phyloP scores from a whole-genome alignment of 2,329 filamentous ascomycete genomes.

The Parastagonospora avenae region DNA sequence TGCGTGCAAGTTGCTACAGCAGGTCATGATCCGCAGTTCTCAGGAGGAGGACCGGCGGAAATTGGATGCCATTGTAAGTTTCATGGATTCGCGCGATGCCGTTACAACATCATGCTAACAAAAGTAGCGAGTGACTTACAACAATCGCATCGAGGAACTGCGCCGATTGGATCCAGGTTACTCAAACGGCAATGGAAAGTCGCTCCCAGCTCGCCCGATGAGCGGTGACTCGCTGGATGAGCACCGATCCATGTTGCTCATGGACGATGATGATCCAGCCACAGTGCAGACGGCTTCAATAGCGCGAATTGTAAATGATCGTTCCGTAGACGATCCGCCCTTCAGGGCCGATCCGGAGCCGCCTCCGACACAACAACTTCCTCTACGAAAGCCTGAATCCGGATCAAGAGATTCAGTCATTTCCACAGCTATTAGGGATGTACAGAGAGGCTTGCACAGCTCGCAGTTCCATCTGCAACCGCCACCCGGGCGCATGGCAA shows the following conservation, averaged over 20 bases:
- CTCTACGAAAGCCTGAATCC: constrained; percentile 38
- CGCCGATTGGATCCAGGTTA: constrained; percentile 68
- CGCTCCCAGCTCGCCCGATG: constrained; percentile 72
- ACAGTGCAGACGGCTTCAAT: constrained; percentile 60
- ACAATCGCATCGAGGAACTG: constrained; percentile 85
- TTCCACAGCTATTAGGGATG: constrained; percentile 49
- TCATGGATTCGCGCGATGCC: background rate
- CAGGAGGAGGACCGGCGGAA: constrained; percentile 88
- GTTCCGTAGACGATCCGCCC: constrained; percentile 29
- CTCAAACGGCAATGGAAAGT: constrained; percentile 66
- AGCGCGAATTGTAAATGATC: constrained; percentile 57
- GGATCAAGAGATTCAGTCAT: constrained; percentile 46
- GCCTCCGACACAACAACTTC: constrained; percentile 32
- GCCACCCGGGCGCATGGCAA: constrained; percentile 36
- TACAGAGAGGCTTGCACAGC: constrained; percentile 41
- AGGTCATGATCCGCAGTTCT: constrained; percentile 83
- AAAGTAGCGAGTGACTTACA: constrained; percentile 81
- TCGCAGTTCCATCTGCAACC: constrained; percentile 43
- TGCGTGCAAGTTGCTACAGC: constrained; percentile 83
- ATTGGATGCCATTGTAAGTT: constrained; percentile 87
- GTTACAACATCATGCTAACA: constrained; percentile 14
- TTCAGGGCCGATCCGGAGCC: constrained; percentile 22
- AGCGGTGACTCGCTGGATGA: constrained; percentile 62
- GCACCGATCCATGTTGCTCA: constrained; percentile 43
- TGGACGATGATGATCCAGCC: constrained; percentile 44